Percentiles rank a stretch among this genome's conserved stretches.
Evolutionary conservation across 1,284 basidiomycete genomes (phyloP).

Genomic region (Inonotus obliquus): DNA sequence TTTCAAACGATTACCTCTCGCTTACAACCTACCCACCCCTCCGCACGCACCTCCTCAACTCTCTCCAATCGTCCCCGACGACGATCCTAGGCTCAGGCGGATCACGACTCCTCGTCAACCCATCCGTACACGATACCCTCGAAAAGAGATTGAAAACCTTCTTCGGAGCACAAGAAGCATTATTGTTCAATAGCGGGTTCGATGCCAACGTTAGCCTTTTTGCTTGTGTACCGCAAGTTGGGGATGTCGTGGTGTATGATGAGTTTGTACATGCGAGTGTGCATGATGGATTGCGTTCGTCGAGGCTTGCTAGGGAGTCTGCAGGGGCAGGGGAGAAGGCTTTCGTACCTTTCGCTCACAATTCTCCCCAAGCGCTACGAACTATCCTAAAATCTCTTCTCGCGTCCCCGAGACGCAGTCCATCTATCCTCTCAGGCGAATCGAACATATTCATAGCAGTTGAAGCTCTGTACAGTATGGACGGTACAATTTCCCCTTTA

Average conservation of each 20-base stretch:
- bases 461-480: constrained; percentile 93
- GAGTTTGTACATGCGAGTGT: constrained; percentile 90
- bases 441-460: constrained; percentile 70
- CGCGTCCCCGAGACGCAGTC: constrained; percentile 24
- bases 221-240: constrained; percentile 72
- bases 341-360: constrained; percentile 64
- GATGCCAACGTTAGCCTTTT: constrained; percentile 94
- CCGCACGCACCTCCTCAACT: constrained; percentile 51
- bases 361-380: constrained; percentile 53
- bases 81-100: constrained; percentile 83
- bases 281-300: constrained; percentile 82
- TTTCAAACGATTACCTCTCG: constrained; percentile 93
- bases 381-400: constrained; percentile 39
- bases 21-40: constrained; percentile 61
- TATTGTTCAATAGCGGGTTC: constrained; percentile 94
- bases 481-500: constrained; percentile 86
- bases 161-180: constrained; percentile 61
- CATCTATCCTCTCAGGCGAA: constrained; percentile 31
- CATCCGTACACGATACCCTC: constrained; percentile 58
- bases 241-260: constrained; percentile 82
- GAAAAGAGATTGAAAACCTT: constrained; percentile 64
- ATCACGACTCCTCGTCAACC: constrained; percentile 86
- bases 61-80: constrained; percentile 46
- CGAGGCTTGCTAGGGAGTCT: constrained; percentile 34
- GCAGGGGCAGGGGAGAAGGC: not conserved